A percentile compares a stretch with the other conserved stretches of the same genome.
Evolutionary conservation across 1,139 yeast species (phyloP).

Genomic region (Insectozyma bohioensis): DNA sequence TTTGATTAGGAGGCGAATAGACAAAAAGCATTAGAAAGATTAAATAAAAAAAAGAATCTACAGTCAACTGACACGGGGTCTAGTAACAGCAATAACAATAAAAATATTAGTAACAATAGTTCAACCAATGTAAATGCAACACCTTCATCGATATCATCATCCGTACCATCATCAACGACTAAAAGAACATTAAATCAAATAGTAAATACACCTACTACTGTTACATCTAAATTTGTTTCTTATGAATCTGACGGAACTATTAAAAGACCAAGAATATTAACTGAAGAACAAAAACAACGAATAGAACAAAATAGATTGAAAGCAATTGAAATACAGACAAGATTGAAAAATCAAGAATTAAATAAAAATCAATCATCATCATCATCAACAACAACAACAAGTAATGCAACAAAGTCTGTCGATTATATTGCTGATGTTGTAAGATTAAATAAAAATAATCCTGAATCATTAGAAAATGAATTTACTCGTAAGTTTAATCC

Average conservation of each 20-base stretch:
- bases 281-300: constrained; percentile 52
- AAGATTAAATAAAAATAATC: constrained; percentile 14
- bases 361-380: constrained; percentile 3
- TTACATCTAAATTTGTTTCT: constrained; percentile 17
- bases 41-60: constrained; percentile 43
- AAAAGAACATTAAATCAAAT: constrained; percentile 12
- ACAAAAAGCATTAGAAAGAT: constrained; percentile 56
- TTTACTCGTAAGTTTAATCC: constrained; percentile 19
- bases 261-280: constrained; percentile 30
- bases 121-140: constrained; percentile 12
- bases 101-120: constrained; percentile 17
- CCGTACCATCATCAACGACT: constrained; percentile 4
- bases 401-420: constrained; percentile 12
- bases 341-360: constrained; percentile 31
- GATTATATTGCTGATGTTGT: constrained; percentile 7
- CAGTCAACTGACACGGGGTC: constrained; percentile 16
- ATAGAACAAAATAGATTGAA: constrained; percentile 58
- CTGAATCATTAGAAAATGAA: constrained; percentile 13
- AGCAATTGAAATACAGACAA: constrained; percentile 55
- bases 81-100: too few relatives aligned
- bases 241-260: constrained; percentile 11
- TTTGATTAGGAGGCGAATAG: constrained; percentile 52
- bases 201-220: constrained; percentile 13
- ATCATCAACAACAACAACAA: constrained; percentile 10
- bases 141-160: neutral